phyloP scores from a whole-genome alignment of 2,329 filamentous ascomycete genomes.

The Aspergillus tanneri region DNA sequence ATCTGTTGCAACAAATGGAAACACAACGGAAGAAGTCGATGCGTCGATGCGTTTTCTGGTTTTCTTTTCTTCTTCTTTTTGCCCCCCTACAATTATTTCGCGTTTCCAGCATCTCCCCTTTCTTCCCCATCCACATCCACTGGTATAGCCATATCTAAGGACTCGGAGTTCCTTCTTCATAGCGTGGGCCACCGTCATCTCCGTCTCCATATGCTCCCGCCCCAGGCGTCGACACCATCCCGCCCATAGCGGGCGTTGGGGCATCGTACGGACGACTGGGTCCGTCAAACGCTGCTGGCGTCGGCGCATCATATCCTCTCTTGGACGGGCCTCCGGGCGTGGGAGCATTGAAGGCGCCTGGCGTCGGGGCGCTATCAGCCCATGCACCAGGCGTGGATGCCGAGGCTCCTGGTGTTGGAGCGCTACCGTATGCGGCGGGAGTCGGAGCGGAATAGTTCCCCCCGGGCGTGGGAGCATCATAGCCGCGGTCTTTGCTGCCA shows the following conservation, averaged over 20 bases:
- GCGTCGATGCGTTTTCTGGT: too few species aligned
- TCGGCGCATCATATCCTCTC: constrained; percentile 38
- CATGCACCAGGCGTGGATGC: constrained; percentile 53
- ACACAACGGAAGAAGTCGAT: background rate
- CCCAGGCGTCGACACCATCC: constrained; percentile 39
- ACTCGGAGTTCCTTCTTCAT: constrained; percentile 46
- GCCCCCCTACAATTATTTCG: too few species aligned
- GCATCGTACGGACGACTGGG: constrained; percentile 44
- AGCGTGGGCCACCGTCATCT: constrained; percentile 44
- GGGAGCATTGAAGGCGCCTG: constrained; percentile 47
- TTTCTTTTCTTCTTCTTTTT: too few species aligned
- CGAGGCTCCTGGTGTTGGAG: constrained; percentile 68
- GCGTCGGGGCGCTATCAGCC: constrained; percentile 48
- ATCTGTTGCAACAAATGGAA: constrained; percentile 5
- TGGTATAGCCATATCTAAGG: constrained; percentile 25
- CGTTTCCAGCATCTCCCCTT: background rate
- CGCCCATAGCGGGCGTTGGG: constrained; percentile 49
- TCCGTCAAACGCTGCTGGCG: constrained; percentile 35
- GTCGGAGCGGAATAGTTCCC: constrained; percentile 66
- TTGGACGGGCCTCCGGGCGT: constrained; percentile 40
- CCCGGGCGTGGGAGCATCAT: constrained; percentile 74
- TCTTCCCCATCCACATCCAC: background rate
- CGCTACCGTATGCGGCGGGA: constrained; percentile 55
- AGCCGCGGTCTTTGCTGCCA: constrained; percentile 44
- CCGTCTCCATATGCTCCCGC: constrained; percentile 33